Evolutionary conservation across 2,329 filamentous ascomycete genomes (phyloP), one percentile per base, ranked within the genome.

Genomic region (Pseudogymnoascus verrucosus): DNA sequence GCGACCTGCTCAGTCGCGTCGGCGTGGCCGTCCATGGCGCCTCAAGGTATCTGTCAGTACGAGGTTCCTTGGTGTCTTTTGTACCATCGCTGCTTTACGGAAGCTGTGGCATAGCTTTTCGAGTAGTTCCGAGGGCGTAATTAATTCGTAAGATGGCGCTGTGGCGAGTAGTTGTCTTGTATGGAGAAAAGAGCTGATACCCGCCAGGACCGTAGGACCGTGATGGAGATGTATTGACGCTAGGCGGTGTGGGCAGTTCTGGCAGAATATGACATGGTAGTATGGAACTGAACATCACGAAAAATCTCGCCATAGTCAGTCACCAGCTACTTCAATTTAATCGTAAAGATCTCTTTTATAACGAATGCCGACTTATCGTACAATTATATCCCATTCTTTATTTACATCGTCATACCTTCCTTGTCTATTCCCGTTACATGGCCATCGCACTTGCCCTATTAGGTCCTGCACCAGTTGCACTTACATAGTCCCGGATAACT

Each of bases 1-100:
- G 84, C 77, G 8, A 81, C 83, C 23, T 75, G 72, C 14, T 73
- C 70, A 62, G 73, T 72, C 51, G 51, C 51, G 51, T 57, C 51
- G 51, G 51, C 28, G 16, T 57, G 36, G 14, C 36, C 26, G 59
- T 61, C 36, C 36, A 44, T 37, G 68, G 63, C 62, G 66, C 66
- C 60, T 71, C 68, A 65, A 63, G 62, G 51, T 42, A 63, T 60
- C 57, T 40, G 60, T 31, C 16, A 10, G 62, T 26, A 26, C 34
- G 23, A 16, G 23, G 8, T 31, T 64, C 5, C 14, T 40, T 6
- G 34, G 57, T 36, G n/a, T 26, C 14, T 42, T 57, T 39, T 39
- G 51, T 37, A 59, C 62, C 14, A 37, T 64, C 26, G 62, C 62
- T 47, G 34, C 51, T 34, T 61, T 44, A 61, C 26, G 34, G 34